A percentile compares a stretch with the other conserved stretches of the same genome.
These are phyloP conservation scores for Stenocarpella maydis DNA, from an alignment of 2,329 filamentous ascomycete genomes.

Conservation along the genomic window DNA sequence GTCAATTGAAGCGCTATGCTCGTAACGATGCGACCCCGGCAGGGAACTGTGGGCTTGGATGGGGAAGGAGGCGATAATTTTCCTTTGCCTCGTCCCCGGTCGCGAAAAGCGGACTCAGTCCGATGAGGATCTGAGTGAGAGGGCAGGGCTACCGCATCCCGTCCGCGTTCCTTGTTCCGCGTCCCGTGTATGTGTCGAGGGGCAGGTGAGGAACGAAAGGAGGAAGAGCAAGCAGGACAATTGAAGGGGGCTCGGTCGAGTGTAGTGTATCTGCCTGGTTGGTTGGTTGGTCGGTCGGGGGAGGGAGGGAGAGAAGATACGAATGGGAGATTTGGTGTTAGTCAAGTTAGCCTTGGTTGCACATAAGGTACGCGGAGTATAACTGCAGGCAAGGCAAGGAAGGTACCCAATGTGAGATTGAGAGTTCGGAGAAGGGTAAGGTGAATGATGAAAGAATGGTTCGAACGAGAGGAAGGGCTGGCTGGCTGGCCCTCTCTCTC, in stretches of 20 bases:
- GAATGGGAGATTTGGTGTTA: not conserved
- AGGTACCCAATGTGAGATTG: constrained; percentile 2
- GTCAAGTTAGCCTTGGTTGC: not conserved
- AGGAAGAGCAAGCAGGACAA: constrained; percentile 2
- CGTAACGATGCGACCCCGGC: constrained; percentile 27
- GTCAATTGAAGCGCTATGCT: constrained; percentile 33
- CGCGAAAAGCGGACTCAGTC: constrained; percentile 33
- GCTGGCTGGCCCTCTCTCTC: no score
- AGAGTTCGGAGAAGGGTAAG: constrained; percentile 21
- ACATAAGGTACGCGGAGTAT: constrained; percentile 6
- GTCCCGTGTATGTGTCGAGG: not conserved
- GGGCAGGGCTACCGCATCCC: constrained; percentile 34
- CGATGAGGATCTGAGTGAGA: constrained; percentile 35
- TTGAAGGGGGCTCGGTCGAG: not conserved
- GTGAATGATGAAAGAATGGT: constrained; percentile 12
- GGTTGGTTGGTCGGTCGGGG: not conserved
- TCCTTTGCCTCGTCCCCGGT: constrained; percentile 4
- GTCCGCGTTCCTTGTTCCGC: constrained; percentile 16
- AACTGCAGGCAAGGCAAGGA: not conserved
- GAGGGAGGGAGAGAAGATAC: not conserved
- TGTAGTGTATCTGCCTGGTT: not conserved
- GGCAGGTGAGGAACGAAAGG: not conserved
- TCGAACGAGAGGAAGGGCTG: not conserved
- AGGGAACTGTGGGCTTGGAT: constrained; percentile 28
- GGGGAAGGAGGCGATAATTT: constrained; percentile 29